Base-by-base conservation (phyloP, 352 stramenopile species). In the Pythium apleroticum region DNA sequence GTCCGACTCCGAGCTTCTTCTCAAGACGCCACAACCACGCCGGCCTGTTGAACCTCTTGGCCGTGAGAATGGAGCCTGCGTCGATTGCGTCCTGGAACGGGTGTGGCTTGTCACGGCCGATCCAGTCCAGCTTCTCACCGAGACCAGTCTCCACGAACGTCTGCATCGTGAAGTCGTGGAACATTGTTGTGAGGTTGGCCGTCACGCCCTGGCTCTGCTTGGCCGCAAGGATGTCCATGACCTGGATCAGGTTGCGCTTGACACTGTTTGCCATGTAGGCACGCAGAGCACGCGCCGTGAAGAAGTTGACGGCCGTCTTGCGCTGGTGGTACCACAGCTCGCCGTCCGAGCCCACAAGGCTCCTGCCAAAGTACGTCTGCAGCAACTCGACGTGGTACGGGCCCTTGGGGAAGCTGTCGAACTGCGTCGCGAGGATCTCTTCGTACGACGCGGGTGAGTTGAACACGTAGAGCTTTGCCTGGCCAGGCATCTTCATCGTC, bases 1-100 rank as follows among this genome's bases (percentile, higher is more conserved):
- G 43, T 11, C 78, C 80, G 9, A 86, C 15, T 4, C 72, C 72
- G 6, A 89, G 39, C 25, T 57, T 68, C 17, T 69, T 68, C 52
- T 86, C 77, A 24, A 81, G 53, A 45, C 79, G 76, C 80, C 81
- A 90, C 17, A 84, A 49, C 52, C 66, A 84, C 22, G 66, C 63
- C 1, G 80, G 78, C 19, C 60, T 68, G 20, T 73, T 66, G 62
- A 90, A 88, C 4, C 82, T 70, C 33, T 66, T 33, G 10, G 80
- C 68, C 2, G 78, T 45, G 25, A 83, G 53, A 25, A 69, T 57
- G 14, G 76, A 58, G 0, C 65, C 56, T 11, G 39, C 58, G 39
- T 76, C 68, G 43, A 93, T 71, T 8, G 78, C 76, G 8, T 75
- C 19, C 43, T 78, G 75, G 54, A 90, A 90, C 45, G 71, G 46